Base-by-base conservation (phyloP, 2,329 filamentous ascomycete species). In the Albophoma yamanashiensis region DNA sequence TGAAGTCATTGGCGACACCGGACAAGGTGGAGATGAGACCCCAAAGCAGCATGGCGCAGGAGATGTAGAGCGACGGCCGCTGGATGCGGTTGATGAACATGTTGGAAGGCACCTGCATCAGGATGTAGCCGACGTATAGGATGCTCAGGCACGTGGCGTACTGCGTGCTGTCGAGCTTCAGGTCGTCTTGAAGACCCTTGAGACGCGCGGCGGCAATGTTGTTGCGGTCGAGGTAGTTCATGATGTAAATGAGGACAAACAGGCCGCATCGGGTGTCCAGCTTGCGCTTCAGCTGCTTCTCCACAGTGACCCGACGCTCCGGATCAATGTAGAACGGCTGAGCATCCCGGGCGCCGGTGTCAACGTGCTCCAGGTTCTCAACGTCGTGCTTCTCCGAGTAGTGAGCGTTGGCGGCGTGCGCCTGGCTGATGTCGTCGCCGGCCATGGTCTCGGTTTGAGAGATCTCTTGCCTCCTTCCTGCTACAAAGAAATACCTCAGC, bases 161-260 rank as follows among this genome's bases (percentile, higher is more conserved):
- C 68, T 89, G 75, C 3, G 78, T 79, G 64, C 82, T 74, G 47
- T 71, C 71, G 62, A 89, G 75, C 1, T 75, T 69, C 27, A 89
- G 73, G 58, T 89, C 87, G 11, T 77, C 75, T 60, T 88, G 82
- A 25, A 90, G 75, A 7, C 86, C 86, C 67, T 84, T 83, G 58
- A 89, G 77, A 27, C 83, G 79, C 1, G 87, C 87, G 1, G 85
- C 80, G 2, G 85, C 85, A 63, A 89, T 88, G 70, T 89, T 87
- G 69, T 87, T 87, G 42, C 85, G 77, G 66, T 88, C 85, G 38
- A 86, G 77, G 71, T 89, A 91, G 73, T 91, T 91, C 71, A 76
- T 79, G 69, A 91, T 89, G 68, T 91, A 91, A 75, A 91, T 89
- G 64, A 91, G 70, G 56, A 91, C 83, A 60, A 91, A 82, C 65